Evolutionary conservation across 192 early-diverging fungal species (phyloP), one percentile per base, ranked within the genome.

Genomic region (Oehlia diaphana): DNA sequence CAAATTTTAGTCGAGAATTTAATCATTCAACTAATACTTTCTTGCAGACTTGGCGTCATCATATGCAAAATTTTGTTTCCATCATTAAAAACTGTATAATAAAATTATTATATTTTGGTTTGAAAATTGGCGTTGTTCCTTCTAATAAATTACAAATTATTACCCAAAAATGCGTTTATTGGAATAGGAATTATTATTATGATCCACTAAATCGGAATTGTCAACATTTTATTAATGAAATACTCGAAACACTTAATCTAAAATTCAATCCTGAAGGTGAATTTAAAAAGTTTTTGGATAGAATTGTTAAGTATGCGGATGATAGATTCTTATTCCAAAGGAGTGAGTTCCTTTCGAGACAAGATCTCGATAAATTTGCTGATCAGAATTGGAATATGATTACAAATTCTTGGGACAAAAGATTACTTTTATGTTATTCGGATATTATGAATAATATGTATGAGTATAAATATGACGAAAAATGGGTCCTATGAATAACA

Each of bases 151-250:
- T 71, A 19, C 5, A n/a, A 9, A 37, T 39, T 1, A 44, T 71
- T 26, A 42, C 69, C 13, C 37, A 23, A 71, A 71, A 71, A 44
- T 71, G 69, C 21, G 42, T 47, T 71, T 44, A 47, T 71, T 71
- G 12, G 6, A 71, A 71, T 9, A 71, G 26, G 16, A 71, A 16
- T 23, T 9, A 23, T 71, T 3, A 71, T 49, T 71, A 49, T n/a
- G 0, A 5, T 0, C 8, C 37, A 3, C 0, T 9, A 44, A 23
- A 13, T 9, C 5, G 21, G 8, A 49, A 71, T 71, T 71, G 69
- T 9, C 69, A 47, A 47, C 44, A 47, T 47, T 47, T 47, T 47
- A 47, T 47, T 47, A 10, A 12, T 2, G 9, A 28, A n/a, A 66
- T 66, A 31, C 65, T 66, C 13, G 3, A 31, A 7, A 31, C 28